Percentiles rank a stretch among this genome's conserved stretches.
phyloP scores from a whole-genome alignment of 2,329 filamentous ascomycete genomes.

The Zelopaecilomyces penicillatus region DNA sequence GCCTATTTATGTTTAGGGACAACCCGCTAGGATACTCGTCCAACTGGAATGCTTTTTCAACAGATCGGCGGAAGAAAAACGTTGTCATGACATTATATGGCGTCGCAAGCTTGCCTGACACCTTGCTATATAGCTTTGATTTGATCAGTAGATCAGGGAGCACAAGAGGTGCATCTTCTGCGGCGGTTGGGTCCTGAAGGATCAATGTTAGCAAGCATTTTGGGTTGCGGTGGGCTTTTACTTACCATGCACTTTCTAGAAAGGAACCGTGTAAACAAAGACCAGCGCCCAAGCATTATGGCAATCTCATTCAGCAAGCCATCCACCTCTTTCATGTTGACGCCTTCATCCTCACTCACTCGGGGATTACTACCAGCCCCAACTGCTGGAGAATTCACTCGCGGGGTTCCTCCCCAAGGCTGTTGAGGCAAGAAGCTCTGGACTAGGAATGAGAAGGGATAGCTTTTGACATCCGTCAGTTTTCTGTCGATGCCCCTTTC shows the following conservation, averaged over 20 bases:
- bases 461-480: slow-evolving; percentile 92
- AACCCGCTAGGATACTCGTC: slow-evolving; percentile 80
- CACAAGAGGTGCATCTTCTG: slow-evolving; percentile 48
- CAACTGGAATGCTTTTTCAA: slow-evolving; percentile 95
- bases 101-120: slow-evolving; percentile 61
- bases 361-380: slow-evolving; percentile 46
- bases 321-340: slow-evolving; percentile 96
- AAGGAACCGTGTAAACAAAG: slow-evolving; percentile 82
- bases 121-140: slow-evolving; percentile 73
- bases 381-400: slow-evolving; percentile 68
- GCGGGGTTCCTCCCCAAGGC: slow-evolving; percentile 53
- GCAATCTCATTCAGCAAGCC: slow-evolving; percentile 78
- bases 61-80: slow-evolving; percentile 92
- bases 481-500: slow-evolving; percentile 77
- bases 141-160: slow-evolving; percentile 68
- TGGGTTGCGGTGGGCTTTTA: slow-evolving; percentile 6
- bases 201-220: not conserved
- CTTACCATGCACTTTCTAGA: slow-evolving; percentile 75
- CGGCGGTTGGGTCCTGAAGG: slow-evolving; percentile 37
- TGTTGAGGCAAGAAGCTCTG: slow-evolving; percentile 80
- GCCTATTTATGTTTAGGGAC: slow-evolving; percentile 63
- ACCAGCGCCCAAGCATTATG: slow-evolving; percentile 89
- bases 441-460: slow-evolving; percentile 93
- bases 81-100: slow-evolving; percentile 90
- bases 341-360: slow-evolving; percentile 76